Conservation (phyloP, 2,329 filamentous ascomycete species). For the Diaporthe eres region DNA sequence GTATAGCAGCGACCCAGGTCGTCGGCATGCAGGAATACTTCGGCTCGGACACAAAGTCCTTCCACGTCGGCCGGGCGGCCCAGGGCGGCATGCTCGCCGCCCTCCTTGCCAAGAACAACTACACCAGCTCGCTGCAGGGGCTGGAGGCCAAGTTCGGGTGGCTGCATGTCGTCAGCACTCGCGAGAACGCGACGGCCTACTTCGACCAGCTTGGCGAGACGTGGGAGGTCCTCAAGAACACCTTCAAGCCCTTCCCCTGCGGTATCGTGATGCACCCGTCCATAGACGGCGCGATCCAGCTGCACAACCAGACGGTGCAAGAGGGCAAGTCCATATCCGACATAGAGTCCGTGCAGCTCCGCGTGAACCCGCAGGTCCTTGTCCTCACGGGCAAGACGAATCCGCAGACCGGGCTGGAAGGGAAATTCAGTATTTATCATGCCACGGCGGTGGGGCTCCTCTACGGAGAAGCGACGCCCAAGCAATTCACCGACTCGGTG, state of each 20-base stretch:
- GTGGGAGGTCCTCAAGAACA: conserved; percentile 69
- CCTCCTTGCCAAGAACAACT: conserved; percentile 59
- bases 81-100: conserved; percentile 63
- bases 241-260: conserved; percentile 71
- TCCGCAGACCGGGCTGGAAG: conserved; percentile 62
- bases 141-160: conserved; percentile 68
- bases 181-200: conserved; percentile 40
- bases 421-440: conserved; percentile 70
- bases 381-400: conserved; percentile 65
- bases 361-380: conserved; percentile 66
- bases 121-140: conserved; percentile 60
- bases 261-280: conserved; percentile 70
- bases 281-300: conserved; percentile 65
- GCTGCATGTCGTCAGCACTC: conserved; percentile 64
- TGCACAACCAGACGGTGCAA: conserved; percentile 53
- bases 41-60: conserved; percentile 68
- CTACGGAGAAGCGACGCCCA: conserved; percentile 64
- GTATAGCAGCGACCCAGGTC: conserved; percentile 67
- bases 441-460: conserved; percentile 65
- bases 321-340: conserved; percentile 49
- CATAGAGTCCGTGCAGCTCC: conserved; percentile 57
- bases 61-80: conserved; percentile 67
- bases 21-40: conserved; percentile 68
- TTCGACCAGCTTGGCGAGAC: conserved; percentile 35
- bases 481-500: conserved; percentile 63